Evolutionary conservation across 495 filamentous ascomycete species (phyloP), one percentile per base, ranked within the genome.

Genomic region (Tetracladium setigerum): DNA sequence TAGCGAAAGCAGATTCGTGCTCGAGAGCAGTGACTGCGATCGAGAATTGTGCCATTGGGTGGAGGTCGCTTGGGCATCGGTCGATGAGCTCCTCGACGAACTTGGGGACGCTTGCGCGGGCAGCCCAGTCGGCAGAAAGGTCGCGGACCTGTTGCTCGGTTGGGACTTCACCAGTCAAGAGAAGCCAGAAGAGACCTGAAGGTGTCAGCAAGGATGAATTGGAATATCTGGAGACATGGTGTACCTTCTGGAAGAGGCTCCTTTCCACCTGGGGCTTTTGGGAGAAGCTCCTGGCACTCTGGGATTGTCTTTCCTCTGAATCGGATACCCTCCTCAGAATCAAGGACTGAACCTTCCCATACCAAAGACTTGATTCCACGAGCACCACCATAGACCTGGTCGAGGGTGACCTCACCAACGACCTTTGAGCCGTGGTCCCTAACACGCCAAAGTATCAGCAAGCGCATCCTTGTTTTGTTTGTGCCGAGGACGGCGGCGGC

Each of bases 11-110:
- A 41, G 92, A 97, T 71, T 94, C 92, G 67, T 94, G 89, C 81
- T 98, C 94, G 56, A 98, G 87, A 63, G 92, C 92, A 57, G 84
- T 95, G 58, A 98, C 89, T 57, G 94, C 92, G 58, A 97, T 71
- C 32, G 94, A 96, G 79, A 98, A 95, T 78, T 98, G 92, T 43
- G 94, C 89, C 92, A 98, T 98, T 64, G 92, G 94, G 82, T 98
- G 92, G 55, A 98, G 87, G 68, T 91, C 88, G 74, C 75, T 89
- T 52, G 92, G 92, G 84, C 89, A 97, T 71, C 91, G 89, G 83
- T 98, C 92, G 71, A 98, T 95, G 62, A 98, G 82, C 73, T 98
- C 92, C 75, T 95, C 89, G 63, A 98, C 74, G 74, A 91, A 98
- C 74, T 90, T 90, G 66, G 92, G 94, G 51, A 98, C 70, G 60